A percentile compares a stretch with the other conserved stretches of the same genome.
Conservation (phyloP, 345 rosid species). For the Brassica rapa region DNA sequence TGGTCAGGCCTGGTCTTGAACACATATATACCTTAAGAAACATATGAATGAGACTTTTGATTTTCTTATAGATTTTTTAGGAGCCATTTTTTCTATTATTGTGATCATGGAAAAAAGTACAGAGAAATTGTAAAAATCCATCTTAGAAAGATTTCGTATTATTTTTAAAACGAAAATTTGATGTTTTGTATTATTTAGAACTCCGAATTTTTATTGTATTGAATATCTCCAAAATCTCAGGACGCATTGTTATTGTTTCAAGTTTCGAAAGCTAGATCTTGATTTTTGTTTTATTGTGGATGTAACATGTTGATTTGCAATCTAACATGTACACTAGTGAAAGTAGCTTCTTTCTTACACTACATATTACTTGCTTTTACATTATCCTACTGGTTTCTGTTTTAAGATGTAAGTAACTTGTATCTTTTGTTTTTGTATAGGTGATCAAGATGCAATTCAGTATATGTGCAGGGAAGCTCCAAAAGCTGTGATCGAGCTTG, state of each 20-base stretch:
- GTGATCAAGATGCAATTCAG: conserved; percentile 98
- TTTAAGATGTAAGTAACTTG: not conserved
- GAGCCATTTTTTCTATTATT: not conserved
- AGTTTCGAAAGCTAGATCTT: not conserved
- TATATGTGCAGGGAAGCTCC: conserved; percentile 99
- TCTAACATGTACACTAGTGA: not conserved
- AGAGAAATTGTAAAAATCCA: not conserved
- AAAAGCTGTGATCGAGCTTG: conserved; percentile 95
- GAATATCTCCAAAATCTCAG: not conserved
- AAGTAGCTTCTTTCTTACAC: not conserved
- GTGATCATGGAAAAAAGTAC: not conserved
- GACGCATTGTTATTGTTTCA: not conserved
- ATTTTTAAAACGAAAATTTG: not conserved
- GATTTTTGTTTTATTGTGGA: not conserved
- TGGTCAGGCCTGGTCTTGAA: not conserved
- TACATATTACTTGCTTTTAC: not conserved
- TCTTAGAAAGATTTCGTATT: not conserved
- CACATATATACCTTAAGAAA: not conserved
- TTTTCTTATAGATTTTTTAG: not conserved
- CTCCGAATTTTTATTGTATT: too few species aligned
- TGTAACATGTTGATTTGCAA: not conserved
- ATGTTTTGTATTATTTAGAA: not conserved
- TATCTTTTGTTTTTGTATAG: conserved; percentile 37
- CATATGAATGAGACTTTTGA: not conserved
- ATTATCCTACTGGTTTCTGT: not conserved